A percentile compares a stretch with the other conserved stretches of the same genome.
These are phyloP conservation scores for Erysimum pusillum DNA, from an alignment of 441 rosid species.

Conservation along the genomic window DNA sequence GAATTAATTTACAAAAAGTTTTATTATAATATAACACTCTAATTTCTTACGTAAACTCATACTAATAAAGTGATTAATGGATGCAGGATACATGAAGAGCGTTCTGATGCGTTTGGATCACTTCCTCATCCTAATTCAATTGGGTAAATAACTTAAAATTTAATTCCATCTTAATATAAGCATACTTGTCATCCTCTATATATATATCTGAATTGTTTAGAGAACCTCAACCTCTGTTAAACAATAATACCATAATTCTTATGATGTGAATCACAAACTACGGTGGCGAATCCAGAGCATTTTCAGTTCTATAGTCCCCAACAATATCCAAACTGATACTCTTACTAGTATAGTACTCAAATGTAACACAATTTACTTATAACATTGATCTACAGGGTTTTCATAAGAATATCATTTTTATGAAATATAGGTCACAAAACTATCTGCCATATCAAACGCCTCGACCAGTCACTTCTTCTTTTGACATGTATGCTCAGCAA, in stretches of 20 bases:
- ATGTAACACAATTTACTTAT: not conserved
- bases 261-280: not conserved
- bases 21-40: not conserved
- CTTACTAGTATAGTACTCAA: not conserved
- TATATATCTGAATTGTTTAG: not conserved
- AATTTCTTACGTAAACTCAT: not conserved
- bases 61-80: not conserved
- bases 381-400: not conserved
- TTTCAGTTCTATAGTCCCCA: not conserved
- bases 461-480: not conserved
- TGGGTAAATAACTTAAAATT: not conserved
- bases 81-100: not conserved
- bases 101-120: not conserved
- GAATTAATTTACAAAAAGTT: not conserved
- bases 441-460: not conserved
- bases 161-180: not conserved
- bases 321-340: not conserved
- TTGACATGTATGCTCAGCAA: constrained; percentile 6
- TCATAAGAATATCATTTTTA: not conserved
- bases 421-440: constrained; percentile 20
- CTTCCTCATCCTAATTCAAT: not conserved
- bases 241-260: not conserved
- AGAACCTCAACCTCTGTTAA: not conserved
- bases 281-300: not conserved
- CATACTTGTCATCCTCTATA: not conserved